Evolutionary conservation across 2,329 filamentous ascomycete species (phyloP).

Genomic region (Hawksworthiomyces lignivorus): DNA sequence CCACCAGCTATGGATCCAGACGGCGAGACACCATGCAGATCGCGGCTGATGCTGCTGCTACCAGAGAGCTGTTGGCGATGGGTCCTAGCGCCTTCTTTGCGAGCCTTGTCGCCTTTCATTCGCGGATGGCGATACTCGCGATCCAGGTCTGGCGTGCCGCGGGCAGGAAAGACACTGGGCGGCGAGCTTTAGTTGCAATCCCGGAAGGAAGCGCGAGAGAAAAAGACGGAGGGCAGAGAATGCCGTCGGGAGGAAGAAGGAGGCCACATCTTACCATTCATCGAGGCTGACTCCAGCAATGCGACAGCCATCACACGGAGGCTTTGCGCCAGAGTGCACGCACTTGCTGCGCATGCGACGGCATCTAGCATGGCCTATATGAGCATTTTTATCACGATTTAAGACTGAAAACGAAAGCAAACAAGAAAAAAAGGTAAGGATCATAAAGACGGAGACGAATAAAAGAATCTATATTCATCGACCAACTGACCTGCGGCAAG

Average conservation of each 20-base stretch:
- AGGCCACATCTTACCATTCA: slow-evolving; percentile 37
- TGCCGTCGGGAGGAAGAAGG: neutral
- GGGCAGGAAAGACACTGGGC: slow-evolving; percentile 42
- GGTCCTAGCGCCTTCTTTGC: slow-evolving; percentile 20
- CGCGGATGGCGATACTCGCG: slow-evolving; percentile 50
- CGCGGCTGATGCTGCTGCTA: neutral
- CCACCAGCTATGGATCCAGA: slow-evolving; percentile 10
- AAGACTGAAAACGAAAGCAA: neutral
- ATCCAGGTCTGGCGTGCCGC: slow-evolving; percentile 47
- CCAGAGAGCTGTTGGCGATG: neutral
- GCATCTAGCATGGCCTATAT: too few relatives aligned
- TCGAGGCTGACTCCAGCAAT: slow-evolving; percentile 39
- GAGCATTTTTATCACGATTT: too few relatives aligned
- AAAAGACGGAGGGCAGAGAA: neutral
- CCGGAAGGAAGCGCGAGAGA: neutral
- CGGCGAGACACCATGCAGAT: neutral
- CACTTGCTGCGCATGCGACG: slow-evolving; percentile 20
- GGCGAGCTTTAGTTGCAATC: too few relatives aligned
- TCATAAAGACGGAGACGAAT: too few relatives aligned
- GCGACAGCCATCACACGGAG: slow-evolving; percentile 40
- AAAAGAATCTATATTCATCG: too few relatives aligned
- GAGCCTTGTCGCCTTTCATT: slow-evolving; percentile 37
- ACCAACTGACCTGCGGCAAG: slow-evolving; percentile 14
- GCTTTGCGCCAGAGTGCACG: slow-evolving; percentile 14
- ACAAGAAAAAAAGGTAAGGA: too few relatives aligned